Conservation (phyloP, 305 asterid species). For the Fraxinus greggii region DNA sequence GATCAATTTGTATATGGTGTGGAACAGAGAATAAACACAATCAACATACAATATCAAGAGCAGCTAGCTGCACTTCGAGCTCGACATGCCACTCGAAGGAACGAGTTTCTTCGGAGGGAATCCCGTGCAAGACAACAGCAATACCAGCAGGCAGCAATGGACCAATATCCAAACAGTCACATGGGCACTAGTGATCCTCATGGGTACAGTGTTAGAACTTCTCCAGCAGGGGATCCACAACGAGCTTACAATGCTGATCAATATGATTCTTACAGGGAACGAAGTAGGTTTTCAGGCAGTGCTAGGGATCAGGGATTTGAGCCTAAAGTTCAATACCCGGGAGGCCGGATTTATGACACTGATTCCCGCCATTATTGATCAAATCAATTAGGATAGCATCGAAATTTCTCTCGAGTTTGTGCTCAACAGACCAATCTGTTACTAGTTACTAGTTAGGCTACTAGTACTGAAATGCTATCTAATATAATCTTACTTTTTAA, state of each 20-base stretch:
- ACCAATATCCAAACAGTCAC: constrained; percentile 50
- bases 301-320: constrained; percentile 68
- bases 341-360: constrained; percentile 51
- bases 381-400: constrained; percentile 1
- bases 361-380: constrained; percentile 59
- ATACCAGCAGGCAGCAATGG: constrained; percentile 65
- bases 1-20: constrained; percentile 1
- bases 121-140: constrained; percentile 78
- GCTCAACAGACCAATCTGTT: constrained; percentile 7
- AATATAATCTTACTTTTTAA: neutral
- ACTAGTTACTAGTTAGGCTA: constrained; percentile 20
- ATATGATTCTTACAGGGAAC: constrained; percentile 63
- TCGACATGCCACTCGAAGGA: constrained; percentile 65
- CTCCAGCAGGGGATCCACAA: constrained; percentile 49
- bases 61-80: constrained; percentile 72
- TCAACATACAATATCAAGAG: constrained; percentile 72
- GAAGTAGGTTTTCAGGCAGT: constrained; percentile 47
- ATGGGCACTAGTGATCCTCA: constrained; percentile 49
- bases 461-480: neutral
- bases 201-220: constrained; percentile 38
- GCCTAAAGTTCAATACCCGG: constrained; percentile 40
- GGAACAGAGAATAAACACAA: constrained; percentile 65
- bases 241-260: constrained; percentile 52
- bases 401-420: neutral
- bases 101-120: constrained; percentile 71